phyloP scores from a whole-genome alignment of 1,139 yeast species.

The Geotrichum aggregatum region DNA sequence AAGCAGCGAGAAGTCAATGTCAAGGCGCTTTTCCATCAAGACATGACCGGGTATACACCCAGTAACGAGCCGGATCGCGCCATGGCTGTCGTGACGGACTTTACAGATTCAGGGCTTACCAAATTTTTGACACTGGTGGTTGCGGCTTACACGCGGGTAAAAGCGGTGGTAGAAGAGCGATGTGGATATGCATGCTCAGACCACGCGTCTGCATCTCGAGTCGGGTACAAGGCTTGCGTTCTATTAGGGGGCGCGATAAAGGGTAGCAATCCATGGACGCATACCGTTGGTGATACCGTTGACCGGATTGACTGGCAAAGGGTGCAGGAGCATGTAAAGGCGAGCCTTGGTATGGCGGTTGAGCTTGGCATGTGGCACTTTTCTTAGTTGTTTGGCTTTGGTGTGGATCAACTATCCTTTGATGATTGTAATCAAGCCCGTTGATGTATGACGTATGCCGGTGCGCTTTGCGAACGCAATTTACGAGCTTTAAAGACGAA shows the following conservation, averaged over 20 bases:
- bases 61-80: conserved; percentile 65
- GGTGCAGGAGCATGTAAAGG: conserved; percentile 70
- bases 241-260: conserved; percentile 72
- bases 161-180: conserved; percentile 65
- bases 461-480: too few relatives aligned
- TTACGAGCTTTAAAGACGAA: too few relatives aligned
- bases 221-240: conserved; percentile 80
- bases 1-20: conserved; percentile 41
- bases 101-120: conserved; percentile 55
- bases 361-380: conserved; percentile 46
- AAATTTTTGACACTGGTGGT: conserved; percentile 45
- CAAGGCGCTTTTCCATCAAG: conserved; percentile 86
- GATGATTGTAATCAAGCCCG: too few relatives aligned
- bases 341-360: conserved; percentile 64
- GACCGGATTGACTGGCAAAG: conserved; percentile 75
- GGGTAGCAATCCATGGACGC: conserved; percentile 63
- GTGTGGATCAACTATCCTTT: too few relatives aligned
- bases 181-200: conserved; percentile 96
- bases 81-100: conserved; percentile 67
- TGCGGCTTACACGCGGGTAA: not conserved
- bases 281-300: conserved; percentile 72
- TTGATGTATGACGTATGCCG: too few relatives aligned
- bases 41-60: conserved; percentile 83
- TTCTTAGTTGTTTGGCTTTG: not conserved
- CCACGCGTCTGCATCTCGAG: conserved; percentile 78